These are phyloP conservation scores for Przewalskia tangutica DNA, from an alignment of 257 asterid species.

Conservation along the genomic window DNA sequence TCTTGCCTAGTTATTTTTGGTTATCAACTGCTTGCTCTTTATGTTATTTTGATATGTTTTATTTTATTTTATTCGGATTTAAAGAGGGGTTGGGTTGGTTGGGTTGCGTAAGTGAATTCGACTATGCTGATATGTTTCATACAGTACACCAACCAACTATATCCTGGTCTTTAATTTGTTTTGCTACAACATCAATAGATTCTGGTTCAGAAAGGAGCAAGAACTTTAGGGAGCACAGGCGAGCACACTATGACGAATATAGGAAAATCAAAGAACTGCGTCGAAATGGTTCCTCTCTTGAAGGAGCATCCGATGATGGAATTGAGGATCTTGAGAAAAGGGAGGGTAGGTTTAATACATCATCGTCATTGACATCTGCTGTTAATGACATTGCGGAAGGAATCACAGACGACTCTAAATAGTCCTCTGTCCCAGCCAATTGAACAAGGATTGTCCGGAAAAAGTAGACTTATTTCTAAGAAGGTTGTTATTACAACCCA, in stretches of 20 bases:
- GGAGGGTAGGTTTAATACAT: constrained; percentile 12
- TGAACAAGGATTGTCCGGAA: constrained; percentile 13
- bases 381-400: constrained; percentile 36
- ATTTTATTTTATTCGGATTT: not conserved
- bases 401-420: not conserved
- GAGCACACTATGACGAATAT: constrained; percentile 83
- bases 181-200: constrained; percentile 10
- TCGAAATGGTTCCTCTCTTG: constrained; percentile 35
- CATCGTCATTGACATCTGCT: constrained; percentile 45
- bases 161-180: not conserved
- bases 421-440: constrained; percentile 20
- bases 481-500: not conserved
- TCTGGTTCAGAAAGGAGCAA: constrained; percentile 42
- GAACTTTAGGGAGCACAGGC: constrained; percentile 72
- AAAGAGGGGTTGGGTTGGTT: not conserved
- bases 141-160: not conserved
- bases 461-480: not conserved
- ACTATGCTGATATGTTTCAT: not conserved
- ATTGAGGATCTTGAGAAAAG: constrained; percentile 7
- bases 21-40: not conserved
- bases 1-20: not conserved
- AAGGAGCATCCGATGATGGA: constrained; percentile 52
- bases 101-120: not conserved
- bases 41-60: not conserved
- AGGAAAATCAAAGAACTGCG: constrained; percentile 58